Percentiles rank a stretch among this genome's conserved stretches.
Conservation (phyloP, 176 grass and related monocot species). For the Cymbopogon citratus region DNA sequence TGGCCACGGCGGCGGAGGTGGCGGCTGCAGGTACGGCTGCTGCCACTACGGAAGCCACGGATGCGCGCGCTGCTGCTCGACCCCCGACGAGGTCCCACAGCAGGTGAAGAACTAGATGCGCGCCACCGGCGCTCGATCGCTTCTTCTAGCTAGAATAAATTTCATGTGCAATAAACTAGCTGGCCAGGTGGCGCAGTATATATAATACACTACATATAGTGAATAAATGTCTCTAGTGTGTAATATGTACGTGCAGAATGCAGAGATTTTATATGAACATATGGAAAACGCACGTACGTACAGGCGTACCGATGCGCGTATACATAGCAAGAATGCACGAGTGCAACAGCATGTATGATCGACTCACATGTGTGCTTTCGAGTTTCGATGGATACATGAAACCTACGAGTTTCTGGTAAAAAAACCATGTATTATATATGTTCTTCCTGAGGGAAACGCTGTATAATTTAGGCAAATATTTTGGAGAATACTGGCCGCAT, state of each 20-base stretch:
- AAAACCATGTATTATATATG: too few species aligned
- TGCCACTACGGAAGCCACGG: not conserved
- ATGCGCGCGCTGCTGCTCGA: not conserved
- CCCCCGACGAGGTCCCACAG: conserved; percentile 1
- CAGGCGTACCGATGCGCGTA: too few species aligned
- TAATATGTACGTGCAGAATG: not conserved
- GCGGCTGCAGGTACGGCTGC: not conserved
- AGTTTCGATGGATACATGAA: too few species aligned
- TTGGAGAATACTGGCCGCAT: too few species aligned
- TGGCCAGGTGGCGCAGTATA: not conserved
- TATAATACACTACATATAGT: not conserved
- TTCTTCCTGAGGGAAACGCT: too few species aligned
- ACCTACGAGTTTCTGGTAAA: too few species aligned
- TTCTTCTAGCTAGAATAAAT: not conserved
- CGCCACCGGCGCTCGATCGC: not conserved
- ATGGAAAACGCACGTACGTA: not conserved
- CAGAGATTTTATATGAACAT: not conserved
- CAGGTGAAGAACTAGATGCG: not conserved
- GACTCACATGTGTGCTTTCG: too few species aligned
- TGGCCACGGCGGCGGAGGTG: not conserved
- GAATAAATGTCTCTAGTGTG: not conserved
- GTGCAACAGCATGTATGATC: too few species aligned
- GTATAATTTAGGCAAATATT: too few species aligned
- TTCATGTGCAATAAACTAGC: not conserved
- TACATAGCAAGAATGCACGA: too few species aligned